phyloP scores from a whole-genome alignment of 1,284 basidiomycete genomes.

The Cryptococcus deneoformans region DNA sequence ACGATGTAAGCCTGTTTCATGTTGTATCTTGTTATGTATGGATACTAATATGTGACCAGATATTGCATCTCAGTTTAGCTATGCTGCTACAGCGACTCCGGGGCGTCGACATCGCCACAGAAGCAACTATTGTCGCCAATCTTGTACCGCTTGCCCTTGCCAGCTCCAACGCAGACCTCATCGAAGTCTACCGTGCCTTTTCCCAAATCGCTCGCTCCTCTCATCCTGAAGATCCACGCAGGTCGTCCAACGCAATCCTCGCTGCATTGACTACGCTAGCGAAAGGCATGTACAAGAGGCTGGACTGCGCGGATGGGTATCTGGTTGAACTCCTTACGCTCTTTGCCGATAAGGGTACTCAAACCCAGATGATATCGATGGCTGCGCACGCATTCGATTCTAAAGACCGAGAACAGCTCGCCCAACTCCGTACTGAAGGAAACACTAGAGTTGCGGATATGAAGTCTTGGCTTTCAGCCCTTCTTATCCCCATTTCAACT shows the following conservation, averaged over 20 bases:
- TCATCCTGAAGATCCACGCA: constrained; percentile 77
- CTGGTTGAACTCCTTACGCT: constrained; percentile 80
- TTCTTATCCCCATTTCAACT: constrained; percentile 89
- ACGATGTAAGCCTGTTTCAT: constrained; percentile 69
- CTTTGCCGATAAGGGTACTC: constrained; percentile 88
- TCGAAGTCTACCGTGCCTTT: constrained; percentile 81
- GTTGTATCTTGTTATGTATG: constrained; percentile 57
- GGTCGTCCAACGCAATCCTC: constrained; percentile 82
- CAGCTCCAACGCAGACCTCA: constrained; percentile 71
- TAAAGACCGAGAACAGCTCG: constrained; percentile 30
- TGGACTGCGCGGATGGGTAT: constrained; percentile 74
- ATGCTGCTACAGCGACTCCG: constrained; percentile 89
- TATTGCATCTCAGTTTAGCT: constrained; percentile 79
- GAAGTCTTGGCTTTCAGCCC: constrained; percentile 77
- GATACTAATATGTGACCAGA: constrained; percentile 50
- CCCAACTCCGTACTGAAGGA: constrained; percentile 25
- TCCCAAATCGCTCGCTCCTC: constrained; percentile 80
- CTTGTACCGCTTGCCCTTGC: constrained; percentile 83
- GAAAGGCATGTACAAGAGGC: constrained; percentile 64
- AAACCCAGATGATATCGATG: constrained; percentile 73
- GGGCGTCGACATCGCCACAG: constrained; percentile 76
- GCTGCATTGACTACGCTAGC: constrained; percentile 86
- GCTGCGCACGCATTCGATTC: constrained; percentile 28
- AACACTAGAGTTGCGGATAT: constrained; percentile 55
- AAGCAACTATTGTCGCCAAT: constrained; percentile 87